Evolutionary conservation across 148 eudicot species (phyloP), one percentile per base, ranked within the genome.

Genomic region (Fagopyrum esculentum): DNA sequence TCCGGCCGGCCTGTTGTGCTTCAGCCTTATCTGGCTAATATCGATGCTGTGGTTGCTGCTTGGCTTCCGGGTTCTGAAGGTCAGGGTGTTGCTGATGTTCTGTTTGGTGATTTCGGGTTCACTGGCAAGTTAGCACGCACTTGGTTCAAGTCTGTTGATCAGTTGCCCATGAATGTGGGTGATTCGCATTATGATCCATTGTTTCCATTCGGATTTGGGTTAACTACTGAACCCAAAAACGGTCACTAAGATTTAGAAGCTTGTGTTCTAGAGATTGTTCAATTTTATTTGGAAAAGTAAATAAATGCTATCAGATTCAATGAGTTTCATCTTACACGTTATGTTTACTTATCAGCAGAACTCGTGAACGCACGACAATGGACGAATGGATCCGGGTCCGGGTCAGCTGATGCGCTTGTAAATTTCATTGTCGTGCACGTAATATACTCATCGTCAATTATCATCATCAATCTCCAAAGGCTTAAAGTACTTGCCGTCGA

Each of bases 401-500:
- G 0, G 26, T 22, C 26, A 22, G 26, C 26, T 0, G 26, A 0
- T 22, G 26, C 26, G 26, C 0, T 22, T 22, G 26, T 22, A 22
- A 22, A 22, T 22, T 22, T 22, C 26, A 22, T 22, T 22, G 26
- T 22, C 26, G 26, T 22, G 26, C 26, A 22, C 26, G 26, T 22
- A 22, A 22, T 22, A 22, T 22, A 64, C 70, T 64, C 9, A 4
- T 13, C 12, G 16, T 52, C 57, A 22, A 22, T 22, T 22, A 35
- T 54, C 64, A 19, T 59, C 22, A 66, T 66, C 71, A 66, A 66
- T 66, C 47, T 93, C 89, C 57, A 93, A 82, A 40, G 90, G 90
- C 77, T 91, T 87, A 84, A 93, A 93, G n/a, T 91, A 93, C 75
- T 89, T 93, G 12, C 86, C 84, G 49, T 93, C 98, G 1, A 93